Evolutionary conservation across 352 stramenopile genomes (phyloP).

Genomic region (Globisporangium canariense): DNA sequence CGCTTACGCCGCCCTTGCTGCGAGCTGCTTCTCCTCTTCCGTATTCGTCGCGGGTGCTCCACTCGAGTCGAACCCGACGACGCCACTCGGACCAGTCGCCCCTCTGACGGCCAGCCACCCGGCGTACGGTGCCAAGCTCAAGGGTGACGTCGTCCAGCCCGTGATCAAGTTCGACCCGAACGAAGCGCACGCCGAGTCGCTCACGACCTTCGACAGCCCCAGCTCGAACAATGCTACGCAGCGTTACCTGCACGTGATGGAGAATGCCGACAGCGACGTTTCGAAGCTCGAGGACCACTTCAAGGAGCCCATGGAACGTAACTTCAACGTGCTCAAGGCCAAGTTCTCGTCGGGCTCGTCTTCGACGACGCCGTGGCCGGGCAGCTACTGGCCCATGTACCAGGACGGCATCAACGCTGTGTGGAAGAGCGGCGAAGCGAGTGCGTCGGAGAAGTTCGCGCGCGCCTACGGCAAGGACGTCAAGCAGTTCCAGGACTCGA

Average conservation of each 20-base stretch:
- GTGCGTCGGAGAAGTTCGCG: conserved; percentile 28
- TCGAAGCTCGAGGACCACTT: conserved; percentile 29
- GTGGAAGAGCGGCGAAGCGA: conserved; percentile 23
- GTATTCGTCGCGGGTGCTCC: conserved; percentile 13
- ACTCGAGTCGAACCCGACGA: conserved; percentile 26
- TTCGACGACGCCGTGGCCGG: conserved; percentile 28
- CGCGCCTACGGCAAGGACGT: conserved; percentile 21
- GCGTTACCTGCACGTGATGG: conserved; percentile 19
- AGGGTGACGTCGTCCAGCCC: conserved; percentile 14
- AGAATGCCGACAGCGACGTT: conserved; percentile 26
- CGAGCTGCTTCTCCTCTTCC: not conserved
- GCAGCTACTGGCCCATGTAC: conserved; percentile 58
- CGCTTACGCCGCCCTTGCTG: conserved; percentile 3
- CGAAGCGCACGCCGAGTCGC: not conserved
- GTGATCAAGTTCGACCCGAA: conserved; percentile 18
- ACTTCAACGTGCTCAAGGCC: conserved; percentile 26
- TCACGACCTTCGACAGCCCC: not conserved
- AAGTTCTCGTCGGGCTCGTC: conserved; percentile 20
- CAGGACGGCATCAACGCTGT: conserved; percentile 56
- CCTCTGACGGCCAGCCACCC: conserved; percentile 21
- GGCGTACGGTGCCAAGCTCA: conserved; percentile 25
- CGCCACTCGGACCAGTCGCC: conserved; percentile 18
- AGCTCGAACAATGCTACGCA: not conserved
- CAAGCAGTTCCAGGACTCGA: conserved; percentile 19
- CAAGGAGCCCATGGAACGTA: conserved; percentile 23